phyloP scores from a whole-genome alignment of 106 monocot genomes.

The Triglochin maritima region DNA sequence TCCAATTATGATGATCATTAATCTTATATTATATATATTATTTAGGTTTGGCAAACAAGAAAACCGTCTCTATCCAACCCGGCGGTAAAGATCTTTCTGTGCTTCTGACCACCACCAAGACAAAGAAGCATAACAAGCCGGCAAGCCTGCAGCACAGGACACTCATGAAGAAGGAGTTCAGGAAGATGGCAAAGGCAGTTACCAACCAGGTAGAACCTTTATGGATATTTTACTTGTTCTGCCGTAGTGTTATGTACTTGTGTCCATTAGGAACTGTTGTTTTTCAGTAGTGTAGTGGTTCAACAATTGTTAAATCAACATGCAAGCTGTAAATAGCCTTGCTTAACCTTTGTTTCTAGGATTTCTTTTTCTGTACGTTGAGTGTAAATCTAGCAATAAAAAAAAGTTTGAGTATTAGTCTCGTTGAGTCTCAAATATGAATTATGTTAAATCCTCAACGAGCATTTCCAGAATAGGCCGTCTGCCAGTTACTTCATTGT shows the following conservation, averaged over 20 bases:
- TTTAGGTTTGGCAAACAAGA: conserved; percentile 11
- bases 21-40: neutral
- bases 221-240: neutral
- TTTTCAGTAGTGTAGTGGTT: no score
- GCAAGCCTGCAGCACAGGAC: neutral
- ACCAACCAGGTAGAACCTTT: conserved; percentile 7
- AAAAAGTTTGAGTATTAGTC: no score
- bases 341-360: no score
- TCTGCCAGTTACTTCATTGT: no score
- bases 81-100: conserved; percentile 10
- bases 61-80: conserved; percentile 9
- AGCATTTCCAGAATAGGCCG: no score
- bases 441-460: no score
- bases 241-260: neutral
- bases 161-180: conserved; percentile 15
- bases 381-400: no score
- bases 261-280: no score
- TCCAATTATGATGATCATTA: neutral
- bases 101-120: conserved; percentile 8
- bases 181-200: conserved; percentile 13
- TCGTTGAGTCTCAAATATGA: no score
- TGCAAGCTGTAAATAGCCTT: no score
- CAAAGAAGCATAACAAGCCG: conserved; percentile 13
- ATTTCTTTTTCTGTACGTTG: no score
- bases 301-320: no score